A percentile compares a stretch with the other conserved stretches of the same genome.
phyloP scores from a whole-genome alignment of 495 filamentous ascomycete genomes.

The Podospora appendiculata region DNA sequence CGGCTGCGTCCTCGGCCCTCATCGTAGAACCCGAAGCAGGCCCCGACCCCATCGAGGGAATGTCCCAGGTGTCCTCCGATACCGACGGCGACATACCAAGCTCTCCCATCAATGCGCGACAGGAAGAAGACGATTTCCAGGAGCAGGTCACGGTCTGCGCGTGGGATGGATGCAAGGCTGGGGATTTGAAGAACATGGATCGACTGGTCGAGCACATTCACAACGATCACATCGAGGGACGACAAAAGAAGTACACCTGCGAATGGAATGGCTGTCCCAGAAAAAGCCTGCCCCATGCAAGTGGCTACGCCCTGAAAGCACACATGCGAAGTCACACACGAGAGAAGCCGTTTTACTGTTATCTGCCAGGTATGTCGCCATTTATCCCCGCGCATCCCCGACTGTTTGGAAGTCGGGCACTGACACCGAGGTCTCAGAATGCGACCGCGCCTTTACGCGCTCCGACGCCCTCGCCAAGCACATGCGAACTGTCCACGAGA shows the following conservation, averaged over 20 bases:
- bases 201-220: conserved; percentile 88
- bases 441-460: conserved; percentile 92
- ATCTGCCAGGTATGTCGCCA: conserved; percentile 63
- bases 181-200: conserved; percentile 89
- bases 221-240: conserved; percentile 79
- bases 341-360: conserved; percentile 97
- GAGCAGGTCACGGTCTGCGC: conserved; percentile 86
- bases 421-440: conserved; percentile 51
- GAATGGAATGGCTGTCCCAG: conserved; percentile 86
- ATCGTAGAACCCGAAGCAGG: conserved; percentile 32
- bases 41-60: conserved; percentile 29
- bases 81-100: conserved; percentile 77
- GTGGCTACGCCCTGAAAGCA: conserved; percentile 88
- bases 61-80: conserved; percentile 72
- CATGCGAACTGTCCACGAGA: conserved; percentile 98
- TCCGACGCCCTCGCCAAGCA: conserved; percentile 97
- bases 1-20: conserved; percentile 23
- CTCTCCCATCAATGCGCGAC: conserved; percentile 52
- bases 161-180: conserved; percentile 78
- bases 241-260: conserved; percentile 70
- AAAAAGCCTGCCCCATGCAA: conserved; percentile 86
- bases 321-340: conserved; percentile 97
- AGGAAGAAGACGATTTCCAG: conserved; percentile 72
- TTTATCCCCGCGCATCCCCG: background rate
- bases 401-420: background rate